Evolutionary conservation across 1,139 yeast genomes (phyloP).

Genomic region (Sugiyamaella castrensis): DNA sequence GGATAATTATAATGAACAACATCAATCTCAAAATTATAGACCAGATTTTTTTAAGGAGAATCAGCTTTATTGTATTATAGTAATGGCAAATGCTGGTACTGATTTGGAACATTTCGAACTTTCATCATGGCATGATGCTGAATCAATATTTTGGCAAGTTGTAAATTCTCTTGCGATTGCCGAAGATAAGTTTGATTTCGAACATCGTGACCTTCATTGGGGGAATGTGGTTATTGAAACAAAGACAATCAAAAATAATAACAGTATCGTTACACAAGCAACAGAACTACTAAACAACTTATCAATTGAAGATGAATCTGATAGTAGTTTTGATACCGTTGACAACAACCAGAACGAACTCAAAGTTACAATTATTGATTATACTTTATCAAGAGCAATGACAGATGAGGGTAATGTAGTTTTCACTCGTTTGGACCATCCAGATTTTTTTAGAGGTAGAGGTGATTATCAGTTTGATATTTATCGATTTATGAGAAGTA

Average conservation of each 20-base stretch:
- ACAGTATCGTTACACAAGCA: slow-evolving; percentile 7
- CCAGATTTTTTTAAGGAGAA: slow-evolving; percentile 39
- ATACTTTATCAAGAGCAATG: slow-evolving; percentile 49
- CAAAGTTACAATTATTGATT: slow-evolving; percentile 55
- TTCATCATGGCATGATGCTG: slow-evolving; percentile 51
- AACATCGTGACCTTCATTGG: slow-evolving; percentile 66
- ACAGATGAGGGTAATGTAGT: slow-evolving; percentile 27
- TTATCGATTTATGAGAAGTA: slow-evolving; percentile 46
- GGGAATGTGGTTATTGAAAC: slow-evolving; percentile 49
- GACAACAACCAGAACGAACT: slow-evolving; percentile 18
- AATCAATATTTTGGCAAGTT: slow-evolving; percentile 52
- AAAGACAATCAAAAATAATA: background rate
- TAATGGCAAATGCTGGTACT: slow-evolving; percentile 48
- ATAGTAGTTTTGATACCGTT: slow-evolving; percentile 13
- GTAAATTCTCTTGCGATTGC: slow-evolving; percentile 49
- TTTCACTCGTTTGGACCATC: slow-evolving; percentile 45
- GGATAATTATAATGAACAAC: slow-evolving; percentile 41
- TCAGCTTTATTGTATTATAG: slow-evolving; percentile 47
- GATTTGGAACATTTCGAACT: slow-evolving; percentile 47
- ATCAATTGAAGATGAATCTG: slow-evolving; percentile 15
- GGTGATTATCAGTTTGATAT: slow-evolving; percentile 54
- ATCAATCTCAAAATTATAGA: slow-evolving; percentile 37
- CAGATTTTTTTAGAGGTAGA: slow-evolving; percentile 49
- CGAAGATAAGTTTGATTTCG: slow-evolving; percentile 53
- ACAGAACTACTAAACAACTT: slow-evolving; percentile 19